Evolutionary conservation across 139 green algal species (phyloP).

Genomic region (Tetraselmis chui): DNA sequence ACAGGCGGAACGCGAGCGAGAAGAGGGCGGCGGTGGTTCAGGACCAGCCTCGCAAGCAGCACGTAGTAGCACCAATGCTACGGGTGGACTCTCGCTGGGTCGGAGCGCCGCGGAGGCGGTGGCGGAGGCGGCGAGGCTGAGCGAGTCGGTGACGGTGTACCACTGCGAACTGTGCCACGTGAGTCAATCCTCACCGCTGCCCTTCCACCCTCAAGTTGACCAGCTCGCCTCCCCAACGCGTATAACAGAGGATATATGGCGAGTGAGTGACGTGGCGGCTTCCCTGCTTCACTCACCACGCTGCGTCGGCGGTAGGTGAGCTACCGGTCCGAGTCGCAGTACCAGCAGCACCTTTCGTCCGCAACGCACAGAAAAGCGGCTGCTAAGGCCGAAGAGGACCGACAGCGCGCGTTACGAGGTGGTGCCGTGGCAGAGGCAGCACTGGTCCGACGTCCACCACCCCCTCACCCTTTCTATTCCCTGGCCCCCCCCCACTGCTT

Average conservation of each 20-base stretch:
- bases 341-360: neutral
- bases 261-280: too few species aligned
- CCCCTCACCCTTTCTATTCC: neutral
- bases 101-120: neutral
- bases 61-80: neutral
- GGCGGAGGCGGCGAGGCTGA: neutral
- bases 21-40: neutral
- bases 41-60: neutral
- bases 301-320: neutral
- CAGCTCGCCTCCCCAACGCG: too few species aligned
- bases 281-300: too few species aligned
- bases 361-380: neutral
- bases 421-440: neutral
- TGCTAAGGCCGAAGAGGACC: neutral
- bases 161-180: neutral
- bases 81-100: neutral
- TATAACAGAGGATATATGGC: too few species aligned
- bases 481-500: neutral
- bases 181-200: too few species aligned
- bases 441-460: neutral
- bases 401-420: neutral
- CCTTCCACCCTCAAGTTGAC: too few species aligned
- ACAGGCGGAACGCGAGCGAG: neutral
- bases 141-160: neutral
- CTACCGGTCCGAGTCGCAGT: neutral